These are phyloP conservation scores for Penicillium verrucosum DNA, from an alignment of 2,329 filamentous ascomycete species.

Conservation along the genomic window DNA sequence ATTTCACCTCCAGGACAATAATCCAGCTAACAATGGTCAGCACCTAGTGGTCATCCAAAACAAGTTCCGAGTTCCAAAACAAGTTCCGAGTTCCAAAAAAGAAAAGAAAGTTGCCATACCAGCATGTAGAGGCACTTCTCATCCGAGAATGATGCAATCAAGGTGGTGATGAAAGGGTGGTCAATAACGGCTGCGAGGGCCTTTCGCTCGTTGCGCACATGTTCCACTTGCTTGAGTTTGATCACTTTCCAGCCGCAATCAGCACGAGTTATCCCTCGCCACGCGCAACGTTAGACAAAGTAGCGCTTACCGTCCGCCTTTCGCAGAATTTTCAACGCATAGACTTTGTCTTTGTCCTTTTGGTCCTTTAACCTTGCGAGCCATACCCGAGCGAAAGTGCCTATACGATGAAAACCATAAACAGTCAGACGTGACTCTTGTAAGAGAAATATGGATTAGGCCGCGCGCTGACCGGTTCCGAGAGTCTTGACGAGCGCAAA, in stretches of 20 bases:
- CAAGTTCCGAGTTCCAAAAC: not conserved
- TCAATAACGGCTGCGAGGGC: constrained; percentile 61
- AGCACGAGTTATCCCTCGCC: constrained; percentile 8
- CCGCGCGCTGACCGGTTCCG: constrained; percentile 44
- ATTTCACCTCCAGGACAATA: constrained; percentile 67
- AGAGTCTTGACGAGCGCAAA: constrained; percentile 50
- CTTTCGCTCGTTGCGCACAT: constrained; percentile 65
- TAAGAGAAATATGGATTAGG: not conserved
- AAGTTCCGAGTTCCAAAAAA: not conserved
- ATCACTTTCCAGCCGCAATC: constrained; percentile 39
- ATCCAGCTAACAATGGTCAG: constrained; percentile 51
- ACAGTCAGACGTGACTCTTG: not conserved
- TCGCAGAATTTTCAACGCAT: constrained; percentile 50
- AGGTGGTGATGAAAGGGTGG: constrained; percentile 64
- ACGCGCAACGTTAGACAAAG: constrained; percentile 3
- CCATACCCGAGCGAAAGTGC: constrained; percentile 53
- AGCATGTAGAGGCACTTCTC: constrained; percentile 56
- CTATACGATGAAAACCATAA: constrained; percentile 28
- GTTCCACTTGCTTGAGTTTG: constrained; percentile 65
- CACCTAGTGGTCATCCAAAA: not conserved
- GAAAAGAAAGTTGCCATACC: constrained; percentile 30
- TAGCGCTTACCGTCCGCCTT: constrained; percentile 47
- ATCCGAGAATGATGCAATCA: constrained; percentile 64
- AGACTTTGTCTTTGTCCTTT: constrained; percentile 41
- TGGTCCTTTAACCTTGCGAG: constrained; percentile 44